Evolutionary conservation across 805 yeast genomes (phyloP).

Genomic region (Kodamaea laetipori): DNA sequence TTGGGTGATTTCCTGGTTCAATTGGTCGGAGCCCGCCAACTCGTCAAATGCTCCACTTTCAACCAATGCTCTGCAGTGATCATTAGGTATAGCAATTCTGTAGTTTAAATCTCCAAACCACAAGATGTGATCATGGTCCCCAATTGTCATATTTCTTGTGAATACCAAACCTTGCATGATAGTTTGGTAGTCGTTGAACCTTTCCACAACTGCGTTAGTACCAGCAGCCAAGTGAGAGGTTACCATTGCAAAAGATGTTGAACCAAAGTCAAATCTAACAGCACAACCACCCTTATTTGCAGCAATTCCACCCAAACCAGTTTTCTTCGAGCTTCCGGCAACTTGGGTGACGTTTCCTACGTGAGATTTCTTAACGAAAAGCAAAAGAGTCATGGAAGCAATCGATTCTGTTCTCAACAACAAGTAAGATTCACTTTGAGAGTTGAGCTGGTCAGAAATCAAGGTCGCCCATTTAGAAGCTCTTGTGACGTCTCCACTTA

Average conservation of each 20-base stretch:
- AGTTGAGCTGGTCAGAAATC: slow-evolving; percentile 63
- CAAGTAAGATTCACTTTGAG: slow-evolving; percentile 48
- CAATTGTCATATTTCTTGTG: slow-evolving; percentile 68
- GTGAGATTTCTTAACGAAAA: slow-evolving; percentile 60
- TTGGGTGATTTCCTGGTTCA: slow-evolving; percentile 64
- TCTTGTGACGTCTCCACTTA: slow-evolving; percentile 80
- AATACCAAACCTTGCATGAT: slow-evolving; percentile 77
- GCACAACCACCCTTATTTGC: slow-evolving; percentile 98
- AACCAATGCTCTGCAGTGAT: slow-evolving; percentile 59
- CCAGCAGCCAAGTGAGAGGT: slow-evolving; percentile 97
- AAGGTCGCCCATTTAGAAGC: slow-evolving; percentile 77
- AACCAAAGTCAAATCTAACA: slow-evolving; percentile 69
- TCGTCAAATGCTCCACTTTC: slow-evolving; percentile 47
- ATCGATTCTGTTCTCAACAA: slow-evolving; percentile 73
- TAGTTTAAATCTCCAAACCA: slow-evolving; percentile 96
- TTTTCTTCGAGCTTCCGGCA: slow-evolving; percentile 91
- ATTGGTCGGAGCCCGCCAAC: slow-evolving; percentile 74
- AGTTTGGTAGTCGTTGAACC: slow-evolving; percentile 81
- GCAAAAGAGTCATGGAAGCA: slow-evolving; percentile 64
- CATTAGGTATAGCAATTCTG: slow-evolving; percentile 72
- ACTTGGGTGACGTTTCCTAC: slow-evolving; percentile 67
- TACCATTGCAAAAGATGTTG: slow-evolving; percentile 61
- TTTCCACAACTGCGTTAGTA: slow-evolving; percentile 71
- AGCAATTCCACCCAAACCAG: slow-evolving; percentile 95
- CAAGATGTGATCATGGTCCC: slow-evolving; percentile 79